These are phyloP conservation scores for Cicer cuneatum DNA, from an alignment of 306 rosid species.

Conservation along the genomic window DNA sequence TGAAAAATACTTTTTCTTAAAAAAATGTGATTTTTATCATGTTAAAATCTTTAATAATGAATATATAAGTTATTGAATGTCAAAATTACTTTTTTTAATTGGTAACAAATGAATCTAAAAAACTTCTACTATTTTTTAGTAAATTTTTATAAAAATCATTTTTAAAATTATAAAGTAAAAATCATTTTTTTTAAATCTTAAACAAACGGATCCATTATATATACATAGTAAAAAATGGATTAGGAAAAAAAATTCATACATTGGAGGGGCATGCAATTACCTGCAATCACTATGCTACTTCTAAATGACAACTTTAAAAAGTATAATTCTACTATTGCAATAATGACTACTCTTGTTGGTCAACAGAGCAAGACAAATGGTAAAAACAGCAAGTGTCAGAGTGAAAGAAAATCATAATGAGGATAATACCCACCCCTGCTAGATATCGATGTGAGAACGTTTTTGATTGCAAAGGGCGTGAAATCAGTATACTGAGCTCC, in stretches of 20 bases:
- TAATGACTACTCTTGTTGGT: slow-evolving; percentile 1
- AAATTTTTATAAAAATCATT: too few relatives aligned
- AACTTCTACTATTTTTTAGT: too few relatives aligned
- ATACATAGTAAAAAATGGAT: slow-evolving; percentile 4
- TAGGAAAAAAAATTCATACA: not conserved
- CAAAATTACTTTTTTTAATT: too few relatives aligned
- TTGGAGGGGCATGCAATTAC: not conserved
- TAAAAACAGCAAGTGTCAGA: not conserved
- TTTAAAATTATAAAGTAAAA: too few relatives aligned
- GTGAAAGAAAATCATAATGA: slow-evolving; percentile 12
- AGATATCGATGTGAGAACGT: slow-evolving; percentile 84
- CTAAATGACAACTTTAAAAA: slow-evolving; percentile 18
- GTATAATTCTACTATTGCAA: slow-evolving; percentile 17
- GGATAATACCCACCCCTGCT: slow-evolving; percentile 90
- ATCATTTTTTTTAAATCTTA: too few relatives aligned
- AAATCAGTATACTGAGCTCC: slow-evolving; percentile 79
- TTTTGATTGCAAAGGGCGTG: slow-evolving; percentile 81
- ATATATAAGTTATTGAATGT: too few relatives aligned
- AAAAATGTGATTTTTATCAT: too few relatives aligned
- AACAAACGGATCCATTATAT: too few relatives aligned
- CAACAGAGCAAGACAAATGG: slow-evolving; percentile 9
- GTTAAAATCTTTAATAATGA: too few relatives aligned
- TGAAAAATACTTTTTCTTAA: too few relatives aligned
- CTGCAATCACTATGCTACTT: slow-evolving; percentile 1
- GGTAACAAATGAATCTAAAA: too few relatives aligned